phyloP scores from a whole-genome alignment of 2,329 filamentous ascomycete species.

The Fusarium humuli region DNA sequence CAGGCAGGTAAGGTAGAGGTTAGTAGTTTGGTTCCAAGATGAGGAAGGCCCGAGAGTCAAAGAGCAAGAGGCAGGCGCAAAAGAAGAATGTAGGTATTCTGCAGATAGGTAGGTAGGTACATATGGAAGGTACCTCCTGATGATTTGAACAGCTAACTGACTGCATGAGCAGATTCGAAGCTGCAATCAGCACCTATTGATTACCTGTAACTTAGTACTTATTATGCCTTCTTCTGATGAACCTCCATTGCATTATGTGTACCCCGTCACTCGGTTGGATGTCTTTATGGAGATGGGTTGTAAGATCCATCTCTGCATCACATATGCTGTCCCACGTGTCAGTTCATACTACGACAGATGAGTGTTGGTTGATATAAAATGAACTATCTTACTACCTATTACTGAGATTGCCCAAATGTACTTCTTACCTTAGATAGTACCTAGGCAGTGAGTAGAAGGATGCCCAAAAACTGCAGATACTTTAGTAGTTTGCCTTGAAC shows the following conservation, averaged over 20 bases:
- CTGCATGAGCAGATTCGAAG: not conserved
- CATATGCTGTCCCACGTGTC: slow-evolving; percentile 1
- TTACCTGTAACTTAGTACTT: not conserved
- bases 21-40: not conserved
- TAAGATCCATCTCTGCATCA: not conserved
- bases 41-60: not conserved
- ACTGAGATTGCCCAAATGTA: not conserved
- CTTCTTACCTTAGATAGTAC: not conserved
- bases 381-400: not conserved
- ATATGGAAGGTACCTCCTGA: not conserved
- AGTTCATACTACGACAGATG: not conserved
- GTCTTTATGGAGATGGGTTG: not conserved
- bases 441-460: not conserved
- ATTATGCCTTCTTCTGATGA: not conserved
- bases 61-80: not conserved
- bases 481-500: not conserved
- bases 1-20: not conserved
- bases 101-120: not conserved
- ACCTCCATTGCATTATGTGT: not conserved
- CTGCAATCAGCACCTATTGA: not conserved
- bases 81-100: not conserved
- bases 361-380: not conserved
- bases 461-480: not conserved
- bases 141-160: not conserved
- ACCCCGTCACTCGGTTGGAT: not conserved